phyloP scores from a whole-genome alignment of 176 grass and related monocot species.

The Oryza meridionalis region DNA sequence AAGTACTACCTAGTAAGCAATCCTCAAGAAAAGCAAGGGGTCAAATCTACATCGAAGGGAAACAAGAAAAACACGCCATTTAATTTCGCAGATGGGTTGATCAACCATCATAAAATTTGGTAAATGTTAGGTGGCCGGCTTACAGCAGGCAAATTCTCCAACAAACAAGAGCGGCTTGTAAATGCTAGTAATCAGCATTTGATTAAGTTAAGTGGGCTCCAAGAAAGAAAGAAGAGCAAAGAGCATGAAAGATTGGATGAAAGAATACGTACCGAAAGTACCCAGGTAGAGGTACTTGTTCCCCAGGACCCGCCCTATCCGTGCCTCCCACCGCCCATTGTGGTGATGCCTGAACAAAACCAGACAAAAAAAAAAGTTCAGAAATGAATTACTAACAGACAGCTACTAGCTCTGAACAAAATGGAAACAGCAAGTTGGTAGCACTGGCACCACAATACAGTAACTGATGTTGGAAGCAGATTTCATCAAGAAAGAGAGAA shows the following conservation, averaged over 20 bases:
- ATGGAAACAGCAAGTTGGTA: neutral
- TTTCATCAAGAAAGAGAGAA: neutral
- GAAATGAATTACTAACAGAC: neutral
- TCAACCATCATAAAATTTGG: constrained; percentile 50
- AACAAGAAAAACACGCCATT: constrained; percentile 52
- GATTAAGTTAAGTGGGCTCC: neutral
- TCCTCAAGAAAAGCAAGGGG: no score
- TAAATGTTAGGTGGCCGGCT: constrained; percentile 47
- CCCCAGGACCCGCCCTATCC: constrained; percentile 76
- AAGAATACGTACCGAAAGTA: constrained; percentile 67
- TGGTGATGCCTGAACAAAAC: constrained; percentile 79
- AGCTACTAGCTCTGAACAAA: neutral
- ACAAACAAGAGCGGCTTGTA: constrained; percentile 45
- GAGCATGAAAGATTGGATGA: constrained; percentile 21
- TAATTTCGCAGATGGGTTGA: constrained; percentile 46
- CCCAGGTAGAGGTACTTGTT: constrained; percentile 96
- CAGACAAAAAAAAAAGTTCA: neutral
- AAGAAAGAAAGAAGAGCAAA: constrained; percentile 35
- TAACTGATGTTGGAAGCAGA: neutral
- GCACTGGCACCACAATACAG: neutral
- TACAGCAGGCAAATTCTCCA: constrained; percentile 31
- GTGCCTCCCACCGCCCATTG: constrained; percentile 92
- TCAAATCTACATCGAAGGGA: neutral
- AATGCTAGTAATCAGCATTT: constrained; percentile 16
- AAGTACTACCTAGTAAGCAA: no score